Base-by-base conservation (phyloP, 176 grass and related monocot genomes). In the Avena eriantha region DNA sequence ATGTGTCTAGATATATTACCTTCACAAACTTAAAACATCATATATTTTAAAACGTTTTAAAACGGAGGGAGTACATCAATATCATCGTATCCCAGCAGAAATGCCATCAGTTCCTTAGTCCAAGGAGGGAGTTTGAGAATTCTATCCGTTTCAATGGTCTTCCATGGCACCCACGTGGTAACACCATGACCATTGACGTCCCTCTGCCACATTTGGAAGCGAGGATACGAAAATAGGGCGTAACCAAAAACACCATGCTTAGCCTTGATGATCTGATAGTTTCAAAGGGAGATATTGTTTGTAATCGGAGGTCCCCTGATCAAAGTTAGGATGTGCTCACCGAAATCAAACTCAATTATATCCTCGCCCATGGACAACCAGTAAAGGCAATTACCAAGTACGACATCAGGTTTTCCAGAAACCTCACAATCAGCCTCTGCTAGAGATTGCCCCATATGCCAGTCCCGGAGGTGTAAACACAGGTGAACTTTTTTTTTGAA, bases 341-440 rank as follows among this genome's bases (percentile, higher is more conserved):
- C 34, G 16, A 69, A 41, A 41, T 69, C 34, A 41, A 69, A 11
- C 67, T 41, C 34, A 2, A 41, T 3, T 39, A 69, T 5, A 0
- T 0, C 3, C 21, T 41, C 34, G 0, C 0, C 1, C 0, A 0
- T 3, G 33, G 16, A 39, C 16, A 69, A 0, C 66, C 33, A 69
- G 3, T 69, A 69, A 10, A 69, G 31, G 3, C 16, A 3, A 3
- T 0, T 18, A 34, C 31, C 33, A 36, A 19, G 0, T 6, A 69
- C 31, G 16, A 36, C 3, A 2, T 0, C 66, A 9, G 15, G 33
- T 3, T 4, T 19, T 3, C 8, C 7, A 0, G 7, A 35, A 3
- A 8, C 4, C 14, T 10, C 7, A 69, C 17, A 19, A 3, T 2
- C 7, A 69, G 0, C 16, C 0, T 18, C 16, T 8, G 33, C 3